Base-by-base conservation (phyloP, 2,329 filamentous ascomycete species). In the Alternaria sp. region DNA sequence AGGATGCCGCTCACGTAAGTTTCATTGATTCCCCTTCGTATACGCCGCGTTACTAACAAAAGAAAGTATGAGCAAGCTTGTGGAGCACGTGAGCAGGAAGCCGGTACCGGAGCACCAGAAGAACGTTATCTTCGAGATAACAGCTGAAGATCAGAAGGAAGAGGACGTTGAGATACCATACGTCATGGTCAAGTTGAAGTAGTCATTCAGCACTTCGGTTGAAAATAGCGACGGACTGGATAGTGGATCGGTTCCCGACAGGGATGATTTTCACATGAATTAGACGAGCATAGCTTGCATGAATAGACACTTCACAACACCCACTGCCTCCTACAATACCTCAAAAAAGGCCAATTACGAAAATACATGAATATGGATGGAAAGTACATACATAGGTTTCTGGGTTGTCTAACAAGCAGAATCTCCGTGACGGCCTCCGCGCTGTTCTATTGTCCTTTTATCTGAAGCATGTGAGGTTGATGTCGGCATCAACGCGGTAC, bases 141-240 rank as follows among this genome's bases (percentile, higher is more conserved):
- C 96, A 7, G 93, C 92, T 0, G 95, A 98, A 79, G 96, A 98
- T 77, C 84, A 88, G 76, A 90, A 89, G 4, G 95, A 92, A 67
- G 93, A 98, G 82, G 96, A 99, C 79, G 95, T 98, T 2, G 96
- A 99, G 82, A 92, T 98, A 70, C 96, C 96, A 5, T 98, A 97
- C 80, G 93, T 98, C 75, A 97, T 95, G 89, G 89, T 97, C 69
- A 95, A 90, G 84, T 83, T 94, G 63, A 83, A 85, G 73, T 84
- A 71, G 54, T 61, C 10, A 58, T 26, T 49, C 43, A 25, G 6
- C 49, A 37, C 18, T 50, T 56, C 11, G 18, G 30, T 18, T 18
- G 20, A 20, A 33, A 12, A 15, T 45, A 44, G 46, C 33, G 37
- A 58, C 4, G 30, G 28, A 25, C 51, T 45, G 54, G 45, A 28